Percentiles rank a stretch among this genome's conserved stretches.
phyloP scores from a whole-genome alignment of 2,329 filamentous ascomycete genomes.

The Lasiodiplodia gonubiensis region DNA sequence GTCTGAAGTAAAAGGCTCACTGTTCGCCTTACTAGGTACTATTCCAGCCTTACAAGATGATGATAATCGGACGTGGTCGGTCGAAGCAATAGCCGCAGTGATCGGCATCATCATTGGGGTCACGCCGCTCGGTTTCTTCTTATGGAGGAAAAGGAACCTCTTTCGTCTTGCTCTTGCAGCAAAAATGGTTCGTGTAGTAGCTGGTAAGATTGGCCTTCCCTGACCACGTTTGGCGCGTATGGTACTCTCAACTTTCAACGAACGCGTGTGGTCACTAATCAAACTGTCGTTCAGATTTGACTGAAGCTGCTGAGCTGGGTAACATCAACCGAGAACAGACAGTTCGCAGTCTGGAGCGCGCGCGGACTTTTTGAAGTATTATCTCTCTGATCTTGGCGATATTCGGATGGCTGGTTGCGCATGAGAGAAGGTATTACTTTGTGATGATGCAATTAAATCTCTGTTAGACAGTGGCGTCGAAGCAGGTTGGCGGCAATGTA shows the following conservation, averaged over 20 bases:
- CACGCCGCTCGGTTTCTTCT: not conserved
- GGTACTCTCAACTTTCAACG: too few species aligned
- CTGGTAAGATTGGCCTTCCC: not conserved
- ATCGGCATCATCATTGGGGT: not conserved
- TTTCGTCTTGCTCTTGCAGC: not conserved
- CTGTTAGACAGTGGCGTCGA: too few species aligned
- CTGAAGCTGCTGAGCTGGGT: not conserved
- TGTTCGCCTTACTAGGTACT: too few species aligned
- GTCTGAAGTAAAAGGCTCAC: too few species aligned
- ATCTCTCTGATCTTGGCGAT: not conserved
- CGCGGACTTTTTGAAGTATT: not conserved
- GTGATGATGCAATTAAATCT: not conserved
- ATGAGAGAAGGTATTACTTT: not conserved
- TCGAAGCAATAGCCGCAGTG: too few species aligned
- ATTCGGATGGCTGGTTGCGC: not conserved
- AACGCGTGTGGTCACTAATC: not conserved
- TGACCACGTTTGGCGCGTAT: not conserved
- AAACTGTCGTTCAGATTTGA: not conserved
- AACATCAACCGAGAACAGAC: not conserved
- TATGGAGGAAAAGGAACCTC: not conserved
- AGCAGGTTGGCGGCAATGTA: too few species aligned
- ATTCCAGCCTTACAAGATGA: too few species aligned
- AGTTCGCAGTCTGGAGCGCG: not conserved
- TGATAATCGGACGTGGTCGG: too few species aligned
- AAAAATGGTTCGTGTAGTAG: not conserved